These are phyloP conservation scores for Corynespora cassiicola DNA, from an alignment of 2,329 filamentous ascomycete species.

Conservation along the genomic window DNA sequence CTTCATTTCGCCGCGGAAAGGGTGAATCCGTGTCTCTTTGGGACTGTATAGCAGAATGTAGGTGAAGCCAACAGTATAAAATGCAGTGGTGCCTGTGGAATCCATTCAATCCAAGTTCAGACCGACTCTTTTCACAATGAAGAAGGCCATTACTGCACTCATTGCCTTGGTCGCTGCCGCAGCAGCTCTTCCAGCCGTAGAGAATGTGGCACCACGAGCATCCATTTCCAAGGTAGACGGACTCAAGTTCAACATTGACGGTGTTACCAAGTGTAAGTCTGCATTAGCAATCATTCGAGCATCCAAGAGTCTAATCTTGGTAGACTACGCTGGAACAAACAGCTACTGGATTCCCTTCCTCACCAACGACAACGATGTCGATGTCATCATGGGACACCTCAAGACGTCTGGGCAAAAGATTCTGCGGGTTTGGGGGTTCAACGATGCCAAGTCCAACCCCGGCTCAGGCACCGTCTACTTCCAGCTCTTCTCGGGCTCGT, in stretches of 20 bases:
- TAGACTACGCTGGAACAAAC: constrained; percentile 62
- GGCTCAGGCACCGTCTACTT: constrained; percentile 58
- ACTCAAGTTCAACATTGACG: constrained; percentile 42
- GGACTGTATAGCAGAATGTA: too few species aligned
- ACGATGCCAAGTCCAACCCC: constrained; percentile 58
- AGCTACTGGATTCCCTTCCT: constrained; percentile 63
- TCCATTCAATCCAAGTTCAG: too few species aligned
- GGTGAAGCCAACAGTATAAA: too few species aligned
- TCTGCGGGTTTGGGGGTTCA: constrained; percentile 69
- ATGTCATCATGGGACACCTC: constrained; percentile 56
- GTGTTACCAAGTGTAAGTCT: constrained; percentile 38
- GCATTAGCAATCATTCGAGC: not conserved
- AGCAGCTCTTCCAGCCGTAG: constrained; percentile 25
- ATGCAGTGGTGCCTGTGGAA: too few species aligned
- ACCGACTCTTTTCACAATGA: constrained; percentile 32
- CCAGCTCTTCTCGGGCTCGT: constrained; percentile 58
- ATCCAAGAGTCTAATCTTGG: not conserved
- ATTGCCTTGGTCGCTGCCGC: constrained; percentile 25
- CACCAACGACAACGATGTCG: constrained; percentile 62
- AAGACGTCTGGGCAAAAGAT: constrained; percentile 61
- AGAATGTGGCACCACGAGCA: constrained; percentile 19
- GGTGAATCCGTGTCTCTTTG: too few species aligned
- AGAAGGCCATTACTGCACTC: constrained; percentile 19
- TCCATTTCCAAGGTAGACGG: constrained; percentile 36
- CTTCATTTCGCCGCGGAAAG: too few species aligned